Conservation (phyloP, 768 basidiomycete genomes). For the Lentinula sp. region DNA sequence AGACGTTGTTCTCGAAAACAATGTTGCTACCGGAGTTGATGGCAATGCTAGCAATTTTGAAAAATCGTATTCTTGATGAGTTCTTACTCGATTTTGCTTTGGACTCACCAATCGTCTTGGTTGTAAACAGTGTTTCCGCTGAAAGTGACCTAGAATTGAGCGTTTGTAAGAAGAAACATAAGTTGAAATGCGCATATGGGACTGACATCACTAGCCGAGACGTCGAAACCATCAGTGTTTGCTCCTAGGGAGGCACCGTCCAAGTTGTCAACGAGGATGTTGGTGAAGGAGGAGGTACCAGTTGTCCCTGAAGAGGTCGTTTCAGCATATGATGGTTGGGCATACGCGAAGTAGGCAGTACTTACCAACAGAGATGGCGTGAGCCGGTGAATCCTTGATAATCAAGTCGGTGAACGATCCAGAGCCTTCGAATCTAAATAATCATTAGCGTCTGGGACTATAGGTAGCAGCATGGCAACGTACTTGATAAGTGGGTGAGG, state of each 20-base stretch:
- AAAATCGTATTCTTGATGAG: background rate
- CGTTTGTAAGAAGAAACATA: background rate
- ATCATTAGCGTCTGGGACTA: too few species aligned
- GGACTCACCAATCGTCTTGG: constrained; percentile 2
- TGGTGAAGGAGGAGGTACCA: background rate
- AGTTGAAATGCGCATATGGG: constrained; percentile 4
- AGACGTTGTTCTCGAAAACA: constrained; percentile 29
- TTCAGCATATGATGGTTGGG: background rate
- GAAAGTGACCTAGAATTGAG: background rate
- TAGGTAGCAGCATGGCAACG: background rate
- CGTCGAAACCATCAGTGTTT: constrained; percentile 26
- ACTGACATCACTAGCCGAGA: constrained; percentile 11
- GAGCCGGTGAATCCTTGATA: constrained; percentile 7
- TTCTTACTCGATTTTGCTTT: background rate
- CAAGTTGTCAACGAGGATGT: background rate
- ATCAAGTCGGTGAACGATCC: constrained; percentile 6
- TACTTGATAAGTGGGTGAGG: constrained; percentile 12
- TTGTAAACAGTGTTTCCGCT: constrained; percentile 1
- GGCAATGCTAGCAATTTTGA: constrained; percentile 38
- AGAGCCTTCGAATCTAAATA: constrained; percentile 4
- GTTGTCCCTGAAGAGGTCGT: background rate
- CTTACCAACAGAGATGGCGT: constrained; percentile 7
- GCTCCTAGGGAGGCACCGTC: constrained; percentile 9
- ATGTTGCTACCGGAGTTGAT: constrained; percentile 16
- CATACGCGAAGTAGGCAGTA: background rate